Evolutionary conservation across 169 alveolate species (phyloP), one percentile per base, ranked within the genome.

Genomic region (Plasmodium inui): DNA sequence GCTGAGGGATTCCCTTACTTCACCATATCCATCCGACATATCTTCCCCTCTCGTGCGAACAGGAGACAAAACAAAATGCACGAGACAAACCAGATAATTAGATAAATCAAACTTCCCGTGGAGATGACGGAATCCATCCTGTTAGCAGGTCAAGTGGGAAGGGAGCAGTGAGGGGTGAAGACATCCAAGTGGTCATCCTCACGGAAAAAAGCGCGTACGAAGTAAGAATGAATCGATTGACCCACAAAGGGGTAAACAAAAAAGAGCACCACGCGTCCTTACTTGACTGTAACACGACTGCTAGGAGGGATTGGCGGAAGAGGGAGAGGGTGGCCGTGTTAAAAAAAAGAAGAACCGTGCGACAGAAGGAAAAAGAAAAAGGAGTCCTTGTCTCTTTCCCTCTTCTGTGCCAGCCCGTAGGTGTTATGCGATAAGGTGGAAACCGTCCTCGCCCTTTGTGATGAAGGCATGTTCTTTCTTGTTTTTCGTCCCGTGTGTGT

Each of bases 41-140:
- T 85, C 67, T 85, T 85, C 57, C 93, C 93, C 61, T 85, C 84
- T 78, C 84, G 76, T 85, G 85, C 93, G 61, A 85, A 85, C 78
- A 85, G 61, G 28, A 85, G 57, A 72, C 93, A 85, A 85, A 85
- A 85, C 32, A 85, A 6, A 53, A 85, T 85, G 41, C 93, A 85
- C 19, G 93, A 85, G 28, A 85, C 80, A 85, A 85, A 76, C 93
- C 93, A 85, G 37, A 85, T 85, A 6, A 85, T 46, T 53, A 85
- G 22, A 50, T 74, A 85, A 12, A 76, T 74, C 32, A 74, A 73
- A 30, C 81, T 85, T 85, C 93, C 93, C 3, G 57, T 85, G 28
- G 78, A 22, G 22, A 85, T 85, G 19, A 74, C 74, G 22, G 32
- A 28, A 26, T 85, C 93, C 93, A 85, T 85, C 61, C 46, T 83